Percentiles rank a stretch among this genome's conserved stretches.
Conservation (phyloP, 805 yeast species). For the Metschnikowia rubicola region DNA sequence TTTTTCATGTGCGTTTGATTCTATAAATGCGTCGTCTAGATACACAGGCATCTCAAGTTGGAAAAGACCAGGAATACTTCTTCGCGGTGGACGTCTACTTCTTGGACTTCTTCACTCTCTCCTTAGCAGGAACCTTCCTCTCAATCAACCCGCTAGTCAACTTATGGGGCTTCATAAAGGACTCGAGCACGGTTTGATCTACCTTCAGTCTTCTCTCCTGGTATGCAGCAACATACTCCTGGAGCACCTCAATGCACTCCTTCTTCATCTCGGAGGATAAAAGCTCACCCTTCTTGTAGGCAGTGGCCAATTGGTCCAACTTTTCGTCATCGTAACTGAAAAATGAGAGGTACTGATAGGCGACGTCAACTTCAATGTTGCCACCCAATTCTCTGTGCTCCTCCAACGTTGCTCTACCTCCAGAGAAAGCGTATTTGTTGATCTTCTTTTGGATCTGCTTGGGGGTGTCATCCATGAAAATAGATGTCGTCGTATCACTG, state of each 20-base stretch:
- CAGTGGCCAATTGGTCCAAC: constrained; percentile 55
- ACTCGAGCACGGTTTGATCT: constrained; percentile 55
- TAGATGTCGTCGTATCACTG: constrained; percentile 83
- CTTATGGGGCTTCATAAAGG: constrained; percentile 83
- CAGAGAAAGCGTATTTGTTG: constrained; percentile 94
- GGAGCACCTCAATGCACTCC: constrained; percentile 74
- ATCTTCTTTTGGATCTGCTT: constrained; percentile 90
- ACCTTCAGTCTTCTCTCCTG: constrained; percentile 74
- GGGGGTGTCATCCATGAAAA: constrained; percentile 92
- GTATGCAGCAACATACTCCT: constrained; percentile 73
- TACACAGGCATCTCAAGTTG: not conserved
- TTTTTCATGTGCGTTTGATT: not conserved
- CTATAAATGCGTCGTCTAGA: not conserved
- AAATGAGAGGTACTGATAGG: constrained; percentile 88
- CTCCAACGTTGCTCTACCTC: constrained; percentile 84
- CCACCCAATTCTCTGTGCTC: constrained; percentile 92
- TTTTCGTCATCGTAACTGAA: constrained; percentile 86
- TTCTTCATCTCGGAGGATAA: constrained; percentile 93
- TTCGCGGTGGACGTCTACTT: constrained; percentile 5
- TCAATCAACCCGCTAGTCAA: constrained; percentile 71
- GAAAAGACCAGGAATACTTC: too few relatives aligned
- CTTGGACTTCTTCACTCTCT: constrained; percentile 43
- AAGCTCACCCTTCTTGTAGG: constrained; percentile 75
- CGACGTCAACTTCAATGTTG: constrained; percentile 91
- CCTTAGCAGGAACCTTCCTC: constrained; percentile 69